A percentile compares a stretch with the other conserved stretches of the same genome.
phyloP scores from a whole-genome alignment of 306 rosid species.

The Citrullus mucosospermus region DNA sequence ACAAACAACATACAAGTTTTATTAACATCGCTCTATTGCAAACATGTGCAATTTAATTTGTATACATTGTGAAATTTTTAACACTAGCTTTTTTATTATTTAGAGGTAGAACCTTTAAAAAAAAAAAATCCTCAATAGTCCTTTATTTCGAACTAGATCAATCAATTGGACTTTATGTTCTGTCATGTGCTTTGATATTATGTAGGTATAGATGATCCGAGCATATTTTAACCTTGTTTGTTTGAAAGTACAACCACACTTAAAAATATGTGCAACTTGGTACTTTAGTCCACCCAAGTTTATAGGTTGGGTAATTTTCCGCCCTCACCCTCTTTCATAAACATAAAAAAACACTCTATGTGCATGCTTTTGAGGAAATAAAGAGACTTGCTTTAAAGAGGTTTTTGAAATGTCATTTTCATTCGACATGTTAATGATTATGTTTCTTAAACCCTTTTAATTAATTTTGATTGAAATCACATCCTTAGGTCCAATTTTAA shows the following conservation, averaged over 20 bases:
- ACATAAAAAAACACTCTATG: neutral
- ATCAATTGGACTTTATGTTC: neutral
- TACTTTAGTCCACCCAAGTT: neutral
- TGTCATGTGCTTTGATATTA: neutral
- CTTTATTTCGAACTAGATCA: neutral
- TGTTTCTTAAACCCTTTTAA: neutral
- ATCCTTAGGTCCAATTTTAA: neutral
- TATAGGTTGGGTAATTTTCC: neutral
- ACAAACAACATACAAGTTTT: too few species aligned
- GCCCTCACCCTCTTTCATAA: neutral
- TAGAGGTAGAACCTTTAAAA: too few species aligned
- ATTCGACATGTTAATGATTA: neutral
- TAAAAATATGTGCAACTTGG: neutral
- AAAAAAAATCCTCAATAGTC: neutral
- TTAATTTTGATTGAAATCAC: slow-evolving; percentile 2
- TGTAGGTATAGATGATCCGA: neutral
- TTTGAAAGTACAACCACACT: neutral
- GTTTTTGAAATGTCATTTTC: neutral
- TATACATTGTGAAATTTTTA: too few species aligned
- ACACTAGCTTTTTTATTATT: too few species aligned
- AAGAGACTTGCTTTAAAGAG: neutral
- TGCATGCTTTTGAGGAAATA: neutral
- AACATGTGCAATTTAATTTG: too few species aligned
- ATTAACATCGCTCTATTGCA: too few species aligned
- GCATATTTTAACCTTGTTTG: neutral